Evolutionary conservation across 2,329 filamentous ascomycete genomes (phyloP), one percentile per base, ranked within the genome.

Genomic region (Malbranchea zuffiana): DNA sequence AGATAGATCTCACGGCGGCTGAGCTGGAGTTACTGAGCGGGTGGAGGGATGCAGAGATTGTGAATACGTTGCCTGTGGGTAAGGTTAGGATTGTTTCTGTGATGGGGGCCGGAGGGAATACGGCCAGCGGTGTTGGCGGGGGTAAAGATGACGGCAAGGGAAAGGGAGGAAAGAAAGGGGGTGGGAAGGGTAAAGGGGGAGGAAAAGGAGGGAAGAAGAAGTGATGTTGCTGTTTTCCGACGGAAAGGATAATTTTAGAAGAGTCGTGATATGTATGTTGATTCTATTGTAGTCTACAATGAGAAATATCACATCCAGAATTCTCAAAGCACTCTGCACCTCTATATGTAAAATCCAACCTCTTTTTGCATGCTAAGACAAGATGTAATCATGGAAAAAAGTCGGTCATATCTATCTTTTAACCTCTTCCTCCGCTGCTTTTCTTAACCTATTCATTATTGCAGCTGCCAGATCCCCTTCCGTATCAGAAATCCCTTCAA

Each of bases 11-110:
- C 59, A 90, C 85, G 76, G 83, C 82, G 0, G 66, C 78, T 11
- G 90, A 96, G 60, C 73, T 82, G n/a, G 87, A 94, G 56, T 62
- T 94, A 23, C 71, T 96, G 43, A 81, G 80, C 60, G 74, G 67
- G 0, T 76, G 86, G 66, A 90, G 86, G 60, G 75, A 84, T 15
- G 78, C 1, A 60, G 61, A 23, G 52, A 56, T 20, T 62, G 62
- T 17, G 59, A 56, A 11, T 61, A 66, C 2, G 53, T 50, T 32
- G 50, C 53, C 32, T 51, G 56, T 40, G 47, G 48, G 24, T 51
- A 57, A 44, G 58, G 63, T 12, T 56, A 66, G 19, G 59, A 40
- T 47, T 24, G 42, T 47, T 34, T 45, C 63, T 33, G 57, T 62
- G n/a, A 53, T 63, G 27, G 60, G 56, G 21, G 61, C 57, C 8